phyloP scores from a whole-genome alignment of 441 rosid species.

The Gossypium schwendimanii region DNA sequence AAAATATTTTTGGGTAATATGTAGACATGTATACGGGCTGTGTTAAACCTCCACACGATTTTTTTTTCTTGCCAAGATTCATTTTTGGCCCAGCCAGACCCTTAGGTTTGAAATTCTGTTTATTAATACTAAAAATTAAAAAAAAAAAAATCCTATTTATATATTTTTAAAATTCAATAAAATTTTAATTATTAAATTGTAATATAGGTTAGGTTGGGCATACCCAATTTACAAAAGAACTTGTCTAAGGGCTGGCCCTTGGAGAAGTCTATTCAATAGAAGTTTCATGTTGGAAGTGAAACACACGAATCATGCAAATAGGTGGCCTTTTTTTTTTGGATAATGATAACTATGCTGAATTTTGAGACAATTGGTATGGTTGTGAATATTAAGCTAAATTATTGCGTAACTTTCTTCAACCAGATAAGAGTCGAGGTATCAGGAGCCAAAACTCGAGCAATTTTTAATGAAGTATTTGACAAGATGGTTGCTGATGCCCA shows the following conservation, averaged over 20 bases:
- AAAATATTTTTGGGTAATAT: neutral
- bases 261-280: neutral
- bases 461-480: constrained; percentile 51
- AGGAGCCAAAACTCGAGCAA: constrained; percentile 55
- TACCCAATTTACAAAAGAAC: neutral
- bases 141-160: neutral
- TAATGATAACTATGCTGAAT: neutral
- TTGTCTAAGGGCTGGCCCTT: neutral
- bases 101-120: neutral
- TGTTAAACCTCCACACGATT: neutral
- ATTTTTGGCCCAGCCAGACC: neutral
- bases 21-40: neutral
- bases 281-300: constrained; percentile 3
- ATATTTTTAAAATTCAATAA: neutral
- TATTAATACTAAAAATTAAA: neutral
- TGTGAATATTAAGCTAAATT: neutral
- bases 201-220: too few relatives aligned
- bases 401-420: constrained; percentile 10
- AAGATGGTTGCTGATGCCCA: constrained; percentile 93
- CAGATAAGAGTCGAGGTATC: constrained; percentile 61
- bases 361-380: neutral
- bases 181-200: neutral
- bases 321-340: neutral
- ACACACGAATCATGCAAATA: neutral
- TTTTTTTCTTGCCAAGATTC: neutral